These are phyloP conservation scores for Clonostachys rosea DNA, from an alignment of 2,329 filamentous ascomycete species.

Conservation along the genomic window DNA sequence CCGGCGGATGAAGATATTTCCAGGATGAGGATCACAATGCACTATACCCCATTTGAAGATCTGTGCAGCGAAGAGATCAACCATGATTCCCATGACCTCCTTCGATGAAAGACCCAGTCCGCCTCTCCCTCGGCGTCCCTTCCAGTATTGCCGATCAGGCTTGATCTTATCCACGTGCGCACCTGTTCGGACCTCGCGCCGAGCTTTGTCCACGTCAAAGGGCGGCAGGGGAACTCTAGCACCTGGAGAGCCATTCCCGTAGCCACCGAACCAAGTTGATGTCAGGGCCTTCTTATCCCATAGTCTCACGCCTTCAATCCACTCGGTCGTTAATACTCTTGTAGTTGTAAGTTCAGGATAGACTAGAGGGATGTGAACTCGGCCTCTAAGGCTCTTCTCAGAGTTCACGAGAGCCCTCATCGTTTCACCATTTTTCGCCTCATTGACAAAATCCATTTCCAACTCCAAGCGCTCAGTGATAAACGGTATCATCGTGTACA, in stretches of 20 bases:
- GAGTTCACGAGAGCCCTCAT: constrained; percentile 74
- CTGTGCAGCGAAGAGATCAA: constrained; percentile 93
- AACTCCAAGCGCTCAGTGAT: constrained; percentile 87
- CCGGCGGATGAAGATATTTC: constrained; percentile 93
- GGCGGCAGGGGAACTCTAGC: constrained; percentile 59
- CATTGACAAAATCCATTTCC: constrained; percentile 92
- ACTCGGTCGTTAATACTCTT: constrained; percentile 89
- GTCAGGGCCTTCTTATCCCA: constrained; percentile 88
- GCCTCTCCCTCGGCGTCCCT: constrained; percentile 65
- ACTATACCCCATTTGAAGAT: constrained; percentile 97
- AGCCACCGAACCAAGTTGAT: constrained; percentile 72
- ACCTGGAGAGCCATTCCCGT: constrained; percentile 72
- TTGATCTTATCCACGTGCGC: constrained; percentile 62
- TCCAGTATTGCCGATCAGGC: constrained; percentile 76
- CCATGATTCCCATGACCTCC: constrained; percentile 93
- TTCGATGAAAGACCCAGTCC: constrained; percentile 79
- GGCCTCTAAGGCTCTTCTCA: constrained; percentile 70
- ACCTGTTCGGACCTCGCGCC: constrained; percentile 41
- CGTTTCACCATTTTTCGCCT: constrained; percentile 80
- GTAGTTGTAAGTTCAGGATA: constrained; percentile 78
- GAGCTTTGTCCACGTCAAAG: constrained; percentile 40
- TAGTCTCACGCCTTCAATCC: constrained; percentile 90
- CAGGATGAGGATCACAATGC: constrained; percentile 95
- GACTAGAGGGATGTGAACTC: constrained; percentile 85
- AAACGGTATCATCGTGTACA: constrained; percentile 87